These are phyloP conservation scores for Pulveroboletus frians DNA, from an alignment of 768 basidiomycete species.

Conservation along the genomic window DNA sequence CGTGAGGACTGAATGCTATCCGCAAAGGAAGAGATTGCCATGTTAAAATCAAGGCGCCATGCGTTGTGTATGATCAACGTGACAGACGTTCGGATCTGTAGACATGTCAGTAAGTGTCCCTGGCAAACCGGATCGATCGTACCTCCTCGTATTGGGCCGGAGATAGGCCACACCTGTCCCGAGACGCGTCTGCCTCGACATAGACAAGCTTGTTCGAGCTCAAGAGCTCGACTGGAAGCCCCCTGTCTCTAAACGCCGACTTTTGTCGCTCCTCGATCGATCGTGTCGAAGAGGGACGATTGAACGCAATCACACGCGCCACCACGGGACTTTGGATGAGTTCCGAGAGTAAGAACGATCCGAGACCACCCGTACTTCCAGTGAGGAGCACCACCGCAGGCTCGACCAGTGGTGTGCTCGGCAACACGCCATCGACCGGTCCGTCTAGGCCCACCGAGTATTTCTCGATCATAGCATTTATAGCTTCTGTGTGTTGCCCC, in stretches of 20 bases:
- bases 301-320: conserved; percentile 30
- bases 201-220: conserved; percentile 31
- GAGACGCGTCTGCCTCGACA: conserved; percentile 31
- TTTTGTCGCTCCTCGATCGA: conserved; percentile 26
- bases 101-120: not conserved
- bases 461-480: conserved; percentile 39
- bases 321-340: conserved; percentile 25
- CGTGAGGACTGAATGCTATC: conserved; percentile 37
- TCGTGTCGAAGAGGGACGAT: conserved; percentile 22
- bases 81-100: conserved; percentile 31
- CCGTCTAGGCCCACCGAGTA: conserved; percentile 26
- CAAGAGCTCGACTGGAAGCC: conserved; percentile 21
- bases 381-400: conserved; percentile 34
- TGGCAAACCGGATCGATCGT: not conserved
- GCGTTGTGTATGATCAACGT: too few relatives aligned
- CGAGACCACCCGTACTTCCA: conserved; percentile 39
- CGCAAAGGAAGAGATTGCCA: conserved; percentile 39
- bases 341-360: conserved; percentile 31
- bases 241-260: too few relatives aligned
- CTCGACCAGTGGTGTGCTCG: conserved; percentile 1
- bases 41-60: conserved; percentile 43
- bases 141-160: conserved; percentile 18
- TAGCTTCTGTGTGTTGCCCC: conserved; percentile 16
- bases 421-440: conserved; percentile 8
- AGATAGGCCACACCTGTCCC: conserved; percentile 29